phyloP scores from a whole-genome alignment of 805 yeast species.

The Metschnikowia cubensis region DNA sequence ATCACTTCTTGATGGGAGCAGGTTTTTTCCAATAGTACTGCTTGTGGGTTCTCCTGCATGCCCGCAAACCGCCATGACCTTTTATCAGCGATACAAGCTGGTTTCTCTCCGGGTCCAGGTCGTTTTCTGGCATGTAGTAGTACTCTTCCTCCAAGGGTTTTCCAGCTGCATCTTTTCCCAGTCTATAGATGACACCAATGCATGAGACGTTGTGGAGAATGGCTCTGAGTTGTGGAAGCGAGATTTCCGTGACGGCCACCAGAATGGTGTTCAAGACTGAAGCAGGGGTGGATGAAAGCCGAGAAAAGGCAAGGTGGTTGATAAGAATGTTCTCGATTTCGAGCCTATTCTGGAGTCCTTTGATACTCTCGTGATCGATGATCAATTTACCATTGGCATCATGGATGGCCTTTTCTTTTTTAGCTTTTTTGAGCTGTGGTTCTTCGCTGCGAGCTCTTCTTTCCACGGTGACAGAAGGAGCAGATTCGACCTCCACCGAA shows the following conservation, averaged over 20 bases:
- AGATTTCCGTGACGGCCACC: conserved; percentile 46
- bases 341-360: conserved; percentile 36
- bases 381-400: conserved; percentile 28
- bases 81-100: conserved; percentile 67
- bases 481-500: background rate
- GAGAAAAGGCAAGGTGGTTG: conserved; percentile 87
- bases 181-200: conserved; percentile 83
- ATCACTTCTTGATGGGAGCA: conserved; percentile 39
- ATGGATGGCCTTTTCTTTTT: conserved; percentile 12
- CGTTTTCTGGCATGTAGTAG: conserved; percentile 83
- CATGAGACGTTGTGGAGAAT: conserved; percentile 48
- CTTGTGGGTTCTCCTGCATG: conserved; percentile 91
- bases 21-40: conserved; percentile 77
- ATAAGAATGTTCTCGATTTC: conserved; percentile 63
- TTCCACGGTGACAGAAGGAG: conserved; percentile 7
- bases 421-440: conserved; percentile 23
- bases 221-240: conserved; percentile 41
- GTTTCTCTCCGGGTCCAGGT: conserved; percentile 66
- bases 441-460: conserved; percentile 33
- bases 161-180: conserved; percentile 96
- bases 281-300: conserved; percentile 85
- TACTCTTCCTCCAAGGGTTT: conserved; percentile 91
- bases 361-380: conserved; percentile 22
- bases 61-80: conserved; percentile 77
- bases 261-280: conserved; percentile 61